phyloP scores from a whole-genome alignment of 768 basidiomycete genomes.

The Trametopsis cervina region DNA sequence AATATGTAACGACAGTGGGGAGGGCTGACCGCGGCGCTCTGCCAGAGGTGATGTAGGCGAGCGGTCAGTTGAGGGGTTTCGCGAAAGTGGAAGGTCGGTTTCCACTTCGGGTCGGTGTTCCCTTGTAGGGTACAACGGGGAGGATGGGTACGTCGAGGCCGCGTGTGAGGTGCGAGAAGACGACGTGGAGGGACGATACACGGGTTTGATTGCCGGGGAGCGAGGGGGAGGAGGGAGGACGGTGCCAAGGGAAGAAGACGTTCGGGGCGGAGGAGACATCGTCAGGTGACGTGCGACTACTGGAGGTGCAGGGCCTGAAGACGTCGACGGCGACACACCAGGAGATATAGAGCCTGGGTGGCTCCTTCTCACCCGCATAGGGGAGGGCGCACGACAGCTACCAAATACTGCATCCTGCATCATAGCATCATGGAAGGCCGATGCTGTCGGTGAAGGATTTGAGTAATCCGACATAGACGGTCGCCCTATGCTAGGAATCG shows the following conservation, averaged over 20 bases:
- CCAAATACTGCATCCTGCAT: constrained; percentile 28
- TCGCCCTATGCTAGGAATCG: constrained; percentile 38
- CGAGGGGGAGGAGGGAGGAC: constrained; percentile 51
- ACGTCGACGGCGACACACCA: constrained; percentile 19
- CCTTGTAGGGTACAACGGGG: constrained; percentile 6
- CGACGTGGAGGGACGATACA: constrained; percentile 19
- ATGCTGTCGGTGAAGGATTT: constrained; percentile 66
- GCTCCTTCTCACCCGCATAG: constrained; percentile 10
- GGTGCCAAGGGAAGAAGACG: constrained; percentile 50
- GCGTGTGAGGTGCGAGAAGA: constrained; percentile 10
- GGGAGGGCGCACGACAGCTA: constrained; percentile 20
- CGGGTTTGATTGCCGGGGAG: constrained; percentile 15
- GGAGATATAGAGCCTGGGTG: constrained; percentile 7
- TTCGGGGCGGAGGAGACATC: constrained; percentile 57
- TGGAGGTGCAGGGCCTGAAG: constrained; percentile 13
- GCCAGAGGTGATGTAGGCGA: constrained; percentile 6
- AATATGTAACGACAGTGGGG: constrained; percentile 27
- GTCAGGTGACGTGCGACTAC: constrained; percentile 16
- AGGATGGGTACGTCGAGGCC: background rate
- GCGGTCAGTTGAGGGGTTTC: background rate
- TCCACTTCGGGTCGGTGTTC: background rate
- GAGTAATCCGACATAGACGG: constrained; percentile 63
- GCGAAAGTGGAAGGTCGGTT: background rate
- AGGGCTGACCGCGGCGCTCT: constrained; percentile 18
- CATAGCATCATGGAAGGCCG: constrained; percentile 60